Conservation (phyloP, 73 alveolate species). For the Blepharisma stoltei region DNA sequence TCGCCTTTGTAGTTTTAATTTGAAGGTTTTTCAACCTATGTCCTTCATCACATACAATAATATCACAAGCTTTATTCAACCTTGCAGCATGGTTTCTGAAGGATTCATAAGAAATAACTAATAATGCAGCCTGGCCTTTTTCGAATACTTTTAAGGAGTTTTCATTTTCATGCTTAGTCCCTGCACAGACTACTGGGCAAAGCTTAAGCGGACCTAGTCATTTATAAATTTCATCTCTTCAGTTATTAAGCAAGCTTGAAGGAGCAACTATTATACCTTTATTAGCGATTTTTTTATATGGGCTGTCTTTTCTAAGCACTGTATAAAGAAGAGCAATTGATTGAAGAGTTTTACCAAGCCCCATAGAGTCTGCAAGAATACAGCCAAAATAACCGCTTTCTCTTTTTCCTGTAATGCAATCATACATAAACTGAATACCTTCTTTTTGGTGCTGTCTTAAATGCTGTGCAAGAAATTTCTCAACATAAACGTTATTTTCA, state of each 20-base stretch:
- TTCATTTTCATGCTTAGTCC: slow-evolving; percentile 34
- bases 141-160: slow-evolving; percentile 8
- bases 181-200: slow-evolving; percentile 29
- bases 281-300: slow-evolving; percentile 19
- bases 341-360: slow-evolving; percentile 50
- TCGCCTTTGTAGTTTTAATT: slow-evolving; percentile 52
- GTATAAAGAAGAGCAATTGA: slow-evolving; percentile 46
- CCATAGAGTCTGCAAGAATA: slow-evolving; percentile 63
- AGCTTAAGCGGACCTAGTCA: slow-evolving; percentile 47
- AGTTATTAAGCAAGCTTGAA: slow-evolving; percentile 43
- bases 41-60: slow-evolving; percentile 85
- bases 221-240: slow-evolving; percentile 53
- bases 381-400: slow-evolving; percentile 45
- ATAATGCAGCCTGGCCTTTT: slow-evolving; percentile 21
- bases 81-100: slow-evolving; percentile 39
- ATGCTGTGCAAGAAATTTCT: slow-evolving; percentile 18
- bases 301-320: slow-evolving; percentile 15
- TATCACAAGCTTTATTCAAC: slow-evolving; percentile 39
- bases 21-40: slow-evolving; percentile 70
- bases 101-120: slow-evolving; percentile 44
- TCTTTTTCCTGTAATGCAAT: slow-evolving; percentile 50
- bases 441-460: slow-evolving; percentile 43
- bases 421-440: slow-evolving; percentile 52
- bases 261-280: slow-evolving; percentile 59
- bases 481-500: slow-evolving; percentile 30